Percentiles rank a stretch among this genome's conserved stretches.
Conservation (phyloP, 1,139 yeast genomes). For the Meyerozyma elateridarum region DNA sequence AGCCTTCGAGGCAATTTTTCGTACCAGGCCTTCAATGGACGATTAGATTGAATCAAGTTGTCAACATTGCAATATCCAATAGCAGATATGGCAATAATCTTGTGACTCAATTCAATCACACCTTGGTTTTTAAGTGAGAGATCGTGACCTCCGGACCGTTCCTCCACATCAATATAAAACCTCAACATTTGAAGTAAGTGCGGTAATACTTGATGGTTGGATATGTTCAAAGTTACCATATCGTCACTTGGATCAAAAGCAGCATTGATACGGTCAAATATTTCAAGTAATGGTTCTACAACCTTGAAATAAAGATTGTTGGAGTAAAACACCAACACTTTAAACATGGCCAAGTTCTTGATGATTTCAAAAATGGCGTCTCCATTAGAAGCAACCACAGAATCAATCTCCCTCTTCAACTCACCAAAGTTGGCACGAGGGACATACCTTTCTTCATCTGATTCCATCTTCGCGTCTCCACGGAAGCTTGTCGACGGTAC, state of each 20-base stretch:
- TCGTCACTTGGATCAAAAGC: slow-evolving; percentile 20
- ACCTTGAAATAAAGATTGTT: slow-evolving; percentile 12
- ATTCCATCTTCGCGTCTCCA: neutral
- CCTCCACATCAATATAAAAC: slow-evolving; percentile 20
- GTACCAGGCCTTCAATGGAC: neutral
- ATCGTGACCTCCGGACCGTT: slow-evolving; percentile 2
- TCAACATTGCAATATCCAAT: slow-evolving; percentile 3
- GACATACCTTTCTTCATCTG: slow-evolving; percentile 1
- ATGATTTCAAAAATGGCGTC: slow-evolving; percentile 17
- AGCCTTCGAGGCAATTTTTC: too few relatives aligned
- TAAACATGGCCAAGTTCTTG: slow-evolving; percentile 26
- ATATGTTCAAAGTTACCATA: slow-evolving; percentile 25
- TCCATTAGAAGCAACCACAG: neutral
- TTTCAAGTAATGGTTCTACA: slow-evolving; percentile 19
- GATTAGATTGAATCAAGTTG: slow-evolving; percentile 3
- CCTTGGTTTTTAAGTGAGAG: neutral
- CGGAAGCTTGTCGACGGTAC: slow-evolving; percentile 2
- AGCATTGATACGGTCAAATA: slow-evolving; percentile 20
- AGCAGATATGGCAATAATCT: neutral
- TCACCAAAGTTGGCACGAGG: neutral
- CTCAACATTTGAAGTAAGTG: slow-evolving; percentile 33
- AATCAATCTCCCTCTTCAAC: slow-evolving; percentile 1
- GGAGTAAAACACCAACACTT: slow-evolving; percentile 26
- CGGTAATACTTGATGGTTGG: slow-evolving; percentile 33
- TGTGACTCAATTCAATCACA: slow-evolving; percentile 2